A percentile compares a stretch with the other conserved stretches of the same genome.
These are phyloP conservation scores for Calonectria ilicicola DNA, from an alignment of 2,329 filamentous ascomycete species.

Conservation along the genomic window DNA sequence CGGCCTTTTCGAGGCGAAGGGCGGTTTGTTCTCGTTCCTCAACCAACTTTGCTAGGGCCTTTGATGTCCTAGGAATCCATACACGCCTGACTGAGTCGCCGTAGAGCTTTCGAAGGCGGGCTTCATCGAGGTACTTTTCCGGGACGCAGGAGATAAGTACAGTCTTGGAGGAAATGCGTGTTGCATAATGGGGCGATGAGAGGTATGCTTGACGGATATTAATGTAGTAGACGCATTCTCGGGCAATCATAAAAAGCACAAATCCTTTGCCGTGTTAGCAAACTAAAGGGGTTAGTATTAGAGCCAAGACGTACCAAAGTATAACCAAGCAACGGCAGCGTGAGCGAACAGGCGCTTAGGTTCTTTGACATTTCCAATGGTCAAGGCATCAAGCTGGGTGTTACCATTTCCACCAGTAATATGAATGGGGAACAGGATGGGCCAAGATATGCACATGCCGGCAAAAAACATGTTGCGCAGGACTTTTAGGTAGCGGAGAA, in stretches of 20 bases:
- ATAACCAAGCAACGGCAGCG: slow-evolving; percentile 83
- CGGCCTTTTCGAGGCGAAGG: slow-evolving; percentile 85
- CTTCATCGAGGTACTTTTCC: slow-evolving; percentile 79
- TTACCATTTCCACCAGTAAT: slow-evolving; percentile 78
- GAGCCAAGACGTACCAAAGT: slow-evolving; percentile 58
- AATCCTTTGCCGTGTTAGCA: slow-evolving; percentile 67
- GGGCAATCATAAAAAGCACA: slow-evolving; percentile 86
- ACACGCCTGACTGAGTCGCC: slow-evolving; percentile 84
- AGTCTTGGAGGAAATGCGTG: slow-evolving; percentile 88
- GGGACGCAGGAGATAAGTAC: slow-evolving; percentile 92
- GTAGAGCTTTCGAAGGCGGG: slow-evolving; percentile 83
- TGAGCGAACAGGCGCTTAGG: slow-evolving; percentile 81
- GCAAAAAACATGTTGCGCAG: slow-evolving; percentile 87
- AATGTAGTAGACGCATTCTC: slow-evolving; percentile 92
- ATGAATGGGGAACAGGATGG: slow-evolving; percentile 88
- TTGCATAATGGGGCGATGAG: slow-evolving; percentile 84
- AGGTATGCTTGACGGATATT: slow-evolving; percentile 94
- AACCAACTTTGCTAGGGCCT: slow-evolving; percentile 83
- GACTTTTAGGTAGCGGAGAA: slow-evolving; percentile 77
- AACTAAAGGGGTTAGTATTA: not conserved
- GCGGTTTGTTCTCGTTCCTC: slow-evolving; percentile 84
- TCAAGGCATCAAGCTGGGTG: slow-evolving; percentile 79
- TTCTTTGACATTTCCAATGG: slow-evolving; percentile 80
- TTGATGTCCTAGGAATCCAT: slow-evolving; percentile 85
- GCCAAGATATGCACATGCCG: slow-evolving; percentile 87